These are phyloP conservation scores for Yarrowia divulgata DNA, from an alignment of 805 yeast genomes.

Conservation along the genomic window DNA sequence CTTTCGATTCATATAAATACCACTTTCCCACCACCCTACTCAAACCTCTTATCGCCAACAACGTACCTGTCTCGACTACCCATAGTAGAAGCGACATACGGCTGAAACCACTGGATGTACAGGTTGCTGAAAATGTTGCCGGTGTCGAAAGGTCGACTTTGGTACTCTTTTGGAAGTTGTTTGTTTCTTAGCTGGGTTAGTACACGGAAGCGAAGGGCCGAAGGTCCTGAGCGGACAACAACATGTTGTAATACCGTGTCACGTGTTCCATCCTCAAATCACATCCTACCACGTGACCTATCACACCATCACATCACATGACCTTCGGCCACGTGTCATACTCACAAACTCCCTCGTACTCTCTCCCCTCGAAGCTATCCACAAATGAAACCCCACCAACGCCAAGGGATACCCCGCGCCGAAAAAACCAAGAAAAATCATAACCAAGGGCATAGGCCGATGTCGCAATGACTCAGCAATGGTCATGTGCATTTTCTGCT, in stretches of 20 bases:
- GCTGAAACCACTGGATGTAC: constrained; percentile 42
- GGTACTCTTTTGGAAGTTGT: constrained; percentile 21
- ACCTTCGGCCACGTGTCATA: constrained; percentile 11
- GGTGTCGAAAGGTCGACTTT: constrained; percentile 52
- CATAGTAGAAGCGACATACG: constrained; percentile 6
- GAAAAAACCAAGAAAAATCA: constrained; percentile 62
- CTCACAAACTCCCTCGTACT: constrained; percentile 78
- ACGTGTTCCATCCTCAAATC: too few species aligned
- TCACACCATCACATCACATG: neutral
- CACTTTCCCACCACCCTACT: neutral
- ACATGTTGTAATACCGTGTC: neutral
- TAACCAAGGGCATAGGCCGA: constrained; percentile 49
- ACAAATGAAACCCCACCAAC: constrained; percentile 62
- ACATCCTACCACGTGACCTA: neutral
- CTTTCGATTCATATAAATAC: neutral
- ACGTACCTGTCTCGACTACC: neutral
- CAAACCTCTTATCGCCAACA: constrained; percentile 14
- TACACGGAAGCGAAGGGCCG: neutral
- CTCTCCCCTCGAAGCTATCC: constrained; percentile 62
- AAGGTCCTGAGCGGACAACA: neutral
- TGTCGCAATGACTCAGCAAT: constrained; percentile 46
- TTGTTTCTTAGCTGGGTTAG: constrained; percentile 42
- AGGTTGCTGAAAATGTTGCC: constrained; percentile 49
- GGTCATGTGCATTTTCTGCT: constrained; percentile 41
- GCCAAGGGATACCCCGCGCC: constrained; percentile 62